Evolutionary conservation across 2,329 filamentous ascomycete species (phyloP), one percentile per base, ranked within the genome.

Genomic region (Alternaria sp.): DNA sequence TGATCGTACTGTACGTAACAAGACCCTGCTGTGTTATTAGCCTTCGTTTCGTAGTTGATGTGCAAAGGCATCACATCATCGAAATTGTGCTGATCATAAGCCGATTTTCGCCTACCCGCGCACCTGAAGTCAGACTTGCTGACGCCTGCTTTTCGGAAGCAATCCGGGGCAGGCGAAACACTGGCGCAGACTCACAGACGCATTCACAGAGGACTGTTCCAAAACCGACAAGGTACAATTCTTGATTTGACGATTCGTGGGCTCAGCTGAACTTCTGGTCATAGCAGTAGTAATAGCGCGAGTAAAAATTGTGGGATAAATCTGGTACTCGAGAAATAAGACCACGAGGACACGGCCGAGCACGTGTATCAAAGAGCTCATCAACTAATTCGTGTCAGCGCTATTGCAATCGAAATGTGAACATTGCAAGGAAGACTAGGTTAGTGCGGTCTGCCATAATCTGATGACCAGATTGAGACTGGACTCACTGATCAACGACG

Each of bases 161-260:
- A 58, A 54, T 54, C 50, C 55, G 55, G 55, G 55, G 55, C 55
- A 54, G 46, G 55, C 51, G 55, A 58, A 50, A 41, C 50, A 34
- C 36, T 54, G 28, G 54, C 39, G 40, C n/a, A 42, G 39, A 37
- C 31, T 9, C 39, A 53, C 36, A 9, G 40, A 53, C 31, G 29
- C 34, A 48, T 36, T 33, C 21, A 34, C 44, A 24, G 23, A 23
- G 23, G 44, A 23, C 31, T 34, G 44, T 33, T 11, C 33, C 44
- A 24, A 48, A 48, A 10, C 29, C 44, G 29, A 48, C 51, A 42
- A 45, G 40, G 51, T 45, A 26, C 14, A 44, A 36, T 31, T 45
- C 41, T 26, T 33, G 44, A 23, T 21, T 9, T 24, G 21, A 33
- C 29, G 44, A 55, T 50, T 55, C 34, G 52, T 55, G 36, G 49